Evolutionary conservation across 192 early-diverging fungal species (phyloP).

Genomic region (Chytriomyces sp.): DNA sequence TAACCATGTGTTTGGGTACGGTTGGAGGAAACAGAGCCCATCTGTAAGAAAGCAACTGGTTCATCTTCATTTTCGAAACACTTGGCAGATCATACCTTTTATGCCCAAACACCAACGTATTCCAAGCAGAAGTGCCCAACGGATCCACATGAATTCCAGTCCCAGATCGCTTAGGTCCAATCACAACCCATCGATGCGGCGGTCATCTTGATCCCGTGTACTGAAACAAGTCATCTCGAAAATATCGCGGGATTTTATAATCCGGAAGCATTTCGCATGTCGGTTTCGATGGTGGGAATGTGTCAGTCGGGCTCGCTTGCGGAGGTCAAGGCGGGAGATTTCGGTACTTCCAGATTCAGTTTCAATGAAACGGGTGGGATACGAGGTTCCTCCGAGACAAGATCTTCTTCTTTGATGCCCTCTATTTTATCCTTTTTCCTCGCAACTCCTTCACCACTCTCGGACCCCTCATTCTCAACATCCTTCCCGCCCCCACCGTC

Average conservation of each 20-base stretch:
- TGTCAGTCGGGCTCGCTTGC: constrained; percentile 1
- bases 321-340: background rate
- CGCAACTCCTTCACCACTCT: background rate
- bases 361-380: constrained; percentile 7
- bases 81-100: constrained; percentile 57
- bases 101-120: constrained; percentile 69
- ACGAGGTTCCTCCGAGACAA: background rate
- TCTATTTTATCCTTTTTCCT: background rate
- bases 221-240: constrained; percentile 74
- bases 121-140: constrained; percentile 83
- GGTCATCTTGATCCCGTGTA: constrained; percentile 66
- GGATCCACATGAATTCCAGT: constrained; percentile 75
- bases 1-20: constrained; percentile 60
- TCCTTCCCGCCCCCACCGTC: constrained; percentile 15
- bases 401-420: background rate
- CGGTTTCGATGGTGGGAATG: constrained; percentile 29
- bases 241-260: constrained; percentile 72
- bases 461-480: background rate
- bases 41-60: too few species aligned
- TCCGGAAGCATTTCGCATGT: constrained; percentile 59
- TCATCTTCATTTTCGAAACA: background rate
- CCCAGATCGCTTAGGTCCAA: constrained; percentile 72
- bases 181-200: constrained; percentile 80
- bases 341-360: background rate
- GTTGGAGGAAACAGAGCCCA: constrained; percentile 80